Percentiles rank a stretch among this genome's conserved stretches.
Conservation (phyloP, 148 eudicot genomes). For the Silene latifolia region DNA sequence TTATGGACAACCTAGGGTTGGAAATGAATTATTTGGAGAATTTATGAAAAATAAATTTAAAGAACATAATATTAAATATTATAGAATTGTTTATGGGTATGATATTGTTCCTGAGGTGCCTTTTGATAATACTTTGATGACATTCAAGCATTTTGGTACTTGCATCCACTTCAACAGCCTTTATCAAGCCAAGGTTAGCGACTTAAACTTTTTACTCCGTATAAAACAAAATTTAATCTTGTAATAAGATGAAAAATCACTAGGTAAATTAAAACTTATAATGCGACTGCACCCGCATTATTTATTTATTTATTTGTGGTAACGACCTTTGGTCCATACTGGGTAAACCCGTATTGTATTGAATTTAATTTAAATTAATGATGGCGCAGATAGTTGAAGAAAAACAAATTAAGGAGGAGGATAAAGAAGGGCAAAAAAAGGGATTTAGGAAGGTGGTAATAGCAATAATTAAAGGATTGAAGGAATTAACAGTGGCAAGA, state of each 20-base stretch:
- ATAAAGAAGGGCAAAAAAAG: slow-evolving; percentile 27
- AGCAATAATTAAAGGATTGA: not conserved
- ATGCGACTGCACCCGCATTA: too few relatives aligned
- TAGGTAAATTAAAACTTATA: too few relatives aligned
- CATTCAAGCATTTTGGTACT: slow-evolving; percentile 72
- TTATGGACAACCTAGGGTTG: slow-evolving; percentile 84
- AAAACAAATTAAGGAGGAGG: slow-evolving; percentile 1
- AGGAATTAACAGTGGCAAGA: slow-evolving; percentile 11
- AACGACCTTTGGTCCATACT: too few relatives aligned
- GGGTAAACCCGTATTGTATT: too few relatives aligned
- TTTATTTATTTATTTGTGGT: too few relatives aligned
- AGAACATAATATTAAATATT: slow-evolving; percentile 32
- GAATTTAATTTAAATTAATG: too few relatives aligned
- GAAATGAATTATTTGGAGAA: slow-evolving; percentile 47
- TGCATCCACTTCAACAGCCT: slow-evolving; percentile 55
- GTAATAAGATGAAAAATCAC: too few relatives aligned
- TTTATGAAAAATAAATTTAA: slow-evolving; percentile 37
- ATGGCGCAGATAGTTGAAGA: slow-evolving; percentile 21
- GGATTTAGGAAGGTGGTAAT: slow-evolving; percentile 13
- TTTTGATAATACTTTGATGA: slow-evolving; percentile 36
- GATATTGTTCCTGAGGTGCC: slow-evolving; percentile 70
- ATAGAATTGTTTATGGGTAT: slow-evolving; percentile 62
- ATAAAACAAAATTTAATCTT: too few relatives aligned
- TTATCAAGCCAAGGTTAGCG: slow-evolving; percentile 55
- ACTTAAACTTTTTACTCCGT: too few relatives aligned